Evolutionary conservation across 1,284 basidiomycete species (phyloP), one percentile per base, ranked within the genome.

Genomic region (Melampsora abietis-canadensis): DNA sequence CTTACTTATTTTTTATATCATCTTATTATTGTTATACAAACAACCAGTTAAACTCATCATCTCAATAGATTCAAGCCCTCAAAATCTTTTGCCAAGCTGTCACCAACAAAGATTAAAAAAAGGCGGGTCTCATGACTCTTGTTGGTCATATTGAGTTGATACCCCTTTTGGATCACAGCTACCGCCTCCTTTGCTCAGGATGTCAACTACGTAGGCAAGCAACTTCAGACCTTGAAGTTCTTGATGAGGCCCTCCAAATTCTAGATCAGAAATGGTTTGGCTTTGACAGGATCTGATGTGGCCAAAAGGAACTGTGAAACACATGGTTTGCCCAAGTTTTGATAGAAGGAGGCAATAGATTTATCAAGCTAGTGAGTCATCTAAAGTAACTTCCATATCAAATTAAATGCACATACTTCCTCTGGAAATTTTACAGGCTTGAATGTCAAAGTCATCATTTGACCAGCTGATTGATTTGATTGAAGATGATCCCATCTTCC

Each of bases 401-500:
- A n/a, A n/a, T n/a, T n/a, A n/a, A n/a, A 15, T 48, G 46, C n/a
- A 15, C 14, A 15, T 1, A 15, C 2, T 48, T n/a, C 14, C n/a
- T n/a, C n/a, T 48, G 46, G 14, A 15, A 15, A 15, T 1, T n/a
- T n/a, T n/a, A n/a, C 46, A 48, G 46, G 46, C 46, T 15, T 48
- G 63, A 0, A 65, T 65, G 63, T 65, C 63, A 21, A 24, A 5
- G 4, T 3, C n/a, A 6, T 34, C 62, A 10, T 64, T 64, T 44
- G 5, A 19, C 1, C 8, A 40, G 0, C 63, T 65, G 2, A 1
- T 65, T 2, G 15, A 34, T 17, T n/a, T 65, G 5, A 40, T 65
- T 40, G 0, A 65, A 65, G 31, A 65, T n/a, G 19, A 65, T 37
- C 30, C 63, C n/a, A n/a, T n/a, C n/a, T n/a, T n/a, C n/a, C n/a